Evolutionary conservation across 2,329 filamentous ascomycete species (phyloP).

Genomic region (Cadophora sp.): DNA sequence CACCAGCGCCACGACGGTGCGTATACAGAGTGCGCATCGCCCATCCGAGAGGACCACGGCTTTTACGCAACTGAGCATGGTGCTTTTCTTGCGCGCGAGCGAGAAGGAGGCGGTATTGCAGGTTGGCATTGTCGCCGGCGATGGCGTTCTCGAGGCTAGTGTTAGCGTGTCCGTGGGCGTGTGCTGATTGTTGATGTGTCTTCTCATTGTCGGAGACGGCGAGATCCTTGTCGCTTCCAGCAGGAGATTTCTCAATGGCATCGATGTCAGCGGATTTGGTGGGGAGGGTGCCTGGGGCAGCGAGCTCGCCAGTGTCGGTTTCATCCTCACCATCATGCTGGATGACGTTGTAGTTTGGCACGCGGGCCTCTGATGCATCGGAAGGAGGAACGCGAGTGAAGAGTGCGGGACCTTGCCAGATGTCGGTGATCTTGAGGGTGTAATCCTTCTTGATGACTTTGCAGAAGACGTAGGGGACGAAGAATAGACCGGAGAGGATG

Average conservation of each 20-base stretch:
- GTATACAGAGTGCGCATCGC: slow-evolving; percentile 79
- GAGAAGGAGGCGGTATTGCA: slow-evolving; percentile 66
- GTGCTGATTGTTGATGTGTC: not conserved
- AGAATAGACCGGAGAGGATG: slow-evolving; percentile 69
- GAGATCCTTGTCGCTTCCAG: slow-evolving; percentile 48
- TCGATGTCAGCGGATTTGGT: slow-evolving; percentile 24
- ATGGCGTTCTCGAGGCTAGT: not conserved
- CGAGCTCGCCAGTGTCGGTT: slow-evolving; percentile 35
- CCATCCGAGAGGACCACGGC: slow-evolving; percentile 77
- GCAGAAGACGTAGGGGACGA: slow-evolving; percentile 73
- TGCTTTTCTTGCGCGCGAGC: slow-evolving; percentile 61
- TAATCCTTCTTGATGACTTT: slow-evolving; percentile 73
- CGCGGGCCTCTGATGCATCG: slow-evolving; percentile 59
- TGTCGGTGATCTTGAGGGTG: slow-evolving; percentile 67
- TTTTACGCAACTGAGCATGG: slow-evolving; percentile 67
- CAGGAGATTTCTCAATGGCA: slow-evolving; percentile 53
- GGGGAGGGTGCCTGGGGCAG: slow-evolving; percentile 41
- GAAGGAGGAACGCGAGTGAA: slow-evolving; percentile 63
- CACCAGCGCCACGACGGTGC: slow-evolving; percentile 74
- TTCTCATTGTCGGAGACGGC: slow-evolving; percentile 2
- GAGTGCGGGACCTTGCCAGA: slow-evolving; percentile 68
- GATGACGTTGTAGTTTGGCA: slow-evolving; percentile 80
- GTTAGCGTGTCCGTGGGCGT: slow-evolving; percentile 47
- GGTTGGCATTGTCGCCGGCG: not conserved
- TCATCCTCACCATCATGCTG: slow-evolving; percentile 66